These are phyloP conservation scores for Coffea eugenioides DNA, from an alignment of 257 asterid species.

Conservation along the genomic window DNA sequence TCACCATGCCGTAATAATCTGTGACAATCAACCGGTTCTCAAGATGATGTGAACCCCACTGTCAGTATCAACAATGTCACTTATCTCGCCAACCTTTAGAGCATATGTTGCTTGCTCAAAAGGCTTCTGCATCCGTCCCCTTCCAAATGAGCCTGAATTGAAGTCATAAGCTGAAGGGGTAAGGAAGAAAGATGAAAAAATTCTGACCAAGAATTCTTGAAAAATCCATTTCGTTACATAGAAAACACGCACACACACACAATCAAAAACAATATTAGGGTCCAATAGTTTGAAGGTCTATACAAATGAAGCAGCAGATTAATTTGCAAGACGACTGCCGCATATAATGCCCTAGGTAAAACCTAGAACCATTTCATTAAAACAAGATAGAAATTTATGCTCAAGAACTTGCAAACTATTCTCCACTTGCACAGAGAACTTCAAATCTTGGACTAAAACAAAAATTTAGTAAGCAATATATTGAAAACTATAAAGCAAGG, in stretches of 20 bases:
- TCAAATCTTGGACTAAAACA: neutral
- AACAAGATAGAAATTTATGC: neutral
- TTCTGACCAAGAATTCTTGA: neutral
- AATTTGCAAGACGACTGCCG: neutral
- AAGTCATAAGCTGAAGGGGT: neutral
- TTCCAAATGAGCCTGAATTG: slow-evolving; percentile 69
- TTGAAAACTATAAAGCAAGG: neutral
- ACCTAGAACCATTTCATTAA: neutral
- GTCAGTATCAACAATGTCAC: slow-evolving; percentile 78
- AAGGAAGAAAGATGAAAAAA: neutral
- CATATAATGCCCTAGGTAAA: neutral
- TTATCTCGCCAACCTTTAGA: slow-evolving; percentile 72
- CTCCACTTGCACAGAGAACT: neutral
- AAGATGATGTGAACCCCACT: slow-evolving; percentile 88
- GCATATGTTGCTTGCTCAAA: slow-evolving; percentile 73
- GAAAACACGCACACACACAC: neutral
- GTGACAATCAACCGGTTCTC: slow-evolving; percentile 49
- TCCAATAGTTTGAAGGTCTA: neutral
- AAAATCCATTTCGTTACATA: neutral
- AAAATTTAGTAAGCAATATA: neutral
- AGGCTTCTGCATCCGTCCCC: slow-evolving; percentile 94
- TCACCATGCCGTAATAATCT: neutral
- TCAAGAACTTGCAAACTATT: neutral
- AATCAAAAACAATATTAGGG: neutral
- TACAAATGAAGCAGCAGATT: neutral